Conservation (phyloP, 352 stramenopile species). For the Phytophthora meadii region DNA sequence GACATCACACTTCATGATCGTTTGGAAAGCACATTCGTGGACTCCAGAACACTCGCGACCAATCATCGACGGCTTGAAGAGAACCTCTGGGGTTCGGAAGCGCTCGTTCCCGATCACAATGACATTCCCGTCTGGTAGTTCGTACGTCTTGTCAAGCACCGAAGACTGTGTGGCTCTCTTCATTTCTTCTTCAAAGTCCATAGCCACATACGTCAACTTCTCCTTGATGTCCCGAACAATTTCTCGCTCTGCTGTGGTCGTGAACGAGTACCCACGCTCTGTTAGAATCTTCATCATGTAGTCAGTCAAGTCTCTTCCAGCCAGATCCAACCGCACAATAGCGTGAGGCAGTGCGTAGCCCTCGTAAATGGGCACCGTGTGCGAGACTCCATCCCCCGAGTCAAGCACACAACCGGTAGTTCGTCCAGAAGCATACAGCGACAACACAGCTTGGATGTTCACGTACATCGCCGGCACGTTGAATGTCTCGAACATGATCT, state of each 20-base stretch:
- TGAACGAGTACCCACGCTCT: slow-evolving; percentile 95
- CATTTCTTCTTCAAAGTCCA: slow-evolving; percentile 95
- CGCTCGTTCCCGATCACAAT: slow-evolving; percentile 97
- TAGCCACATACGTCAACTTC: slow-evolving; percentile 95
- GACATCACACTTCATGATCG: slow-evolving; percentile 93
- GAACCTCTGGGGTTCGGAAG: slow-evolving; percentile 95
- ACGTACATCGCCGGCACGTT: slow-evolving; percentile 95
- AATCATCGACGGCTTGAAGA: slow-evolving; percentile 96
- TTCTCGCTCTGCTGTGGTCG: slow-evolving; percentile 94
- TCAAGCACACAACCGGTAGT: slow-evolving; percentile 97
- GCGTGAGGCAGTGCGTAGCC: slow-evolving; percentile 95
- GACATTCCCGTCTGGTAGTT: slow-evolving; percentile 97
- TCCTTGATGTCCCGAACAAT: slow-evolving; percentile 98
- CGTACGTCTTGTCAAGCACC: slow-evolving; percentile 95
- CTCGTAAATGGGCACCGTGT: slow-evolving; percentile 97
- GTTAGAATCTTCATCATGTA: slow-evolving; percentile 98
- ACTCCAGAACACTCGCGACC: slow-evolving; percentile 83
- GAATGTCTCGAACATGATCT: slow-evolving; percentile 99
- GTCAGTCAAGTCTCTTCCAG: slow-evolving; percentile 94
- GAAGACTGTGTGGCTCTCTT: slow-evolving; percentile 83
- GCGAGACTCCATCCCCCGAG: slow-evolving; percentile 93
- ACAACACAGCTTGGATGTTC: slow-evolving; percentile 94
- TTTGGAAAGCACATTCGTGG: slow-evolving; percentile 82
- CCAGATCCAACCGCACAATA: slow-evolving; percentile 94
- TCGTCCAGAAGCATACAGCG: slow-evolving; percentile 94